phyloP scores from a whole-genome alignment of 75 land plant genomes.

The Sequoiadendron giganteum region DNA sequence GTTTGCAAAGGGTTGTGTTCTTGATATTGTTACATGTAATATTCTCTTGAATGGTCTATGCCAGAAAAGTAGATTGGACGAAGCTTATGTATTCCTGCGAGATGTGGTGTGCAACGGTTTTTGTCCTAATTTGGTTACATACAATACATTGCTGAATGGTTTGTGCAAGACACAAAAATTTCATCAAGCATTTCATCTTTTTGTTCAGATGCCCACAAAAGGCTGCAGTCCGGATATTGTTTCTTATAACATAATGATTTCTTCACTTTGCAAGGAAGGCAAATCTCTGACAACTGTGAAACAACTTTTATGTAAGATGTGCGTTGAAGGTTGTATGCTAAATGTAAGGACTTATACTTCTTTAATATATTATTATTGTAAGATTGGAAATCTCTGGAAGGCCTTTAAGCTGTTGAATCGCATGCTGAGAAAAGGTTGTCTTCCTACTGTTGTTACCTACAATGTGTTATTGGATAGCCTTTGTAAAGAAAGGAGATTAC shows the following conservation, averaged over 20 bases:
- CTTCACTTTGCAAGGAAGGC: constrained; percentile 39
- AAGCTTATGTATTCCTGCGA: constrained; percentile 30
- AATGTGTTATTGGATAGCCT: constrained; percentile 39
- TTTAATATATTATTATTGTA: constrained; percentile 40
- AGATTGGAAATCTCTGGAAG: constrained; percentile 24
- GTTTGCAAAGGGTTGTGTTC: constrained; percentile 17
- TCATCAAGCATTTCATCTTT: constrained; percentile 37
- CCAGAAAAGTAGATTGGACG: constrained; percentile 21
- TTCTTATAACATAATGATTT: constrained; percentile 43
- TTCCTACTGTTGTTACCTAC: constrained; percentile 41
- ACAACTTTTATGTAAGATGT: constrained; percentile 27
- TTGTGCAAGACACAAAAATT: constrained; percentile 41
- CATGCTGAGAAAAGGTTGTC: constrained; percentile 35
- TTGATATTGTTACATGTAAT: constrained; percentile 41
- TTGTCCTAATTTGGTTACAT: constrained; percentile 47
- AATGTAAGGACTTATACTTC: constrained; percentile 28
- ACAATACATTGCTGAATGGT: constrained; percentile 49
- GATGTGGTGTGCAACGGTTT: constrained; percentile 44
- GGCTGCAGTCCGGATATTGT: constrained; percentile 33
- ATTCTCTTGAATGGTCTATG: constrained; percentile 42
- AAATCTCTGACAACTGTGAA: constrained; percentile 23
- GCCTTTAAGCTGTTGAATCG: constrained; percentile 30
- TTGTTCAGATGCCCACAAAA: constrained; percentile 20
- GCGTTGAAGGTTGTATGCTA: constrained; percentile 23
- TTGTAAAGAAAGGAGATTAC: constrained; percentile 38